Percentiles rank a stretch among this genome's conserved stretches.
Conservation (phyloP, 805 yeast genomes). For the Zygosaccharomyces gambellarensis region DNA sequence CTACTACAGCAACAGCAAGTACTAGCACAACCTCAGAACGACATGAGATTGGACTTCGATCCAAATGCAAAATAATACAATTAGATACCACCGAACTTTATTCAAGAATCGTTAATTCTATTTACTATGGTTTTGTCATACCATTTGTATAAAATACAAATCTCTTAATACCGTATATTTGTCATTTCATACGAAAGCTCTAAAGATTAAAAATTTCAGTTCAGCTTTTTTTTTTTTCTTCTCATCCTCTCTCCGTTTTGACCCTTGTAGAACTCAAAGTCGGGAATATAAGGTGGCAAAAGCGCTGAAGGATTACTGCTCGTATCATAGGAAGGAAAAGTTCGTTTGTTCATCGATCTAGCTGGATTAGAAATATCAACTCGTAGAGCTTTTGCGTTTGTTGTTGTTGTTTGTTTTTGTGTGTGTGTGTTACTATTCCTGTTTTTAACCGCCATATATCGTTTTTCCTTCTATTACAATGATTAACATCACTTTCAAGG, state of each 20-base stretch:
- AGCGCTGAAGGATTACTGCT: conserved; percentile 2
- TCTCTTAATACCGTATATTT: not conserved
- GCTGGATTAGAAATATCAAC: not conserved
- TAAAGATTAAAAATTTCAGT: not conserved
- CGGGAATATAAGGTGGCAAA: conserved; percentile 1
- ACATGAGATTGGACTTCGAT: conserved; percentile 16
- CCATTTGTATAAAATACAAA: not conserved
- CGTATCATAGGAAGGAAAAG: not conserved
- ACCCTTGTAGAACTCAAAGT: no score
- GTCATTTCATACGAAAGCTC: not conserved
- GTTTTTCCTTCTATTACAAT: conserved; percentile 7
- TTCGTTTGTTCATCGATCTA: not conserved
- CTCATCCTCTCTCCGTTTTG: not conserved
- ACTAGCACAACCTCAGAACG: conserved; percentile 15
- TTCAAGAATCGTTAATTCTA: not conserved
- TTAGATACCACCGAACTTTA: not conserved
- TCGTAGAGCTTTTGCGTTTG: no score
- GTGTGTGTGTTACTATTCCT: not conserved
- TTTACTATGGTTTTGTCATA: not conserved
- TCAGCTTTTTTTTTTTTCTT: not conserved
- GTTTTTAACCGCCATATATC: not conserved
- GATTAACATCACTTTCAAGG: conserved; percentile 52
- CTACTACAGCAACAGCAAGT: conserved; percentile 11
- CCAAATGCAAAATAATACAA: conserved; percentile 19
- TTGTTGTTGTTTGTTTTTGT: not conserved